Conservation (phyloP, 768 basidiomycete genomes). For the Podaxis sp. region DNA sequence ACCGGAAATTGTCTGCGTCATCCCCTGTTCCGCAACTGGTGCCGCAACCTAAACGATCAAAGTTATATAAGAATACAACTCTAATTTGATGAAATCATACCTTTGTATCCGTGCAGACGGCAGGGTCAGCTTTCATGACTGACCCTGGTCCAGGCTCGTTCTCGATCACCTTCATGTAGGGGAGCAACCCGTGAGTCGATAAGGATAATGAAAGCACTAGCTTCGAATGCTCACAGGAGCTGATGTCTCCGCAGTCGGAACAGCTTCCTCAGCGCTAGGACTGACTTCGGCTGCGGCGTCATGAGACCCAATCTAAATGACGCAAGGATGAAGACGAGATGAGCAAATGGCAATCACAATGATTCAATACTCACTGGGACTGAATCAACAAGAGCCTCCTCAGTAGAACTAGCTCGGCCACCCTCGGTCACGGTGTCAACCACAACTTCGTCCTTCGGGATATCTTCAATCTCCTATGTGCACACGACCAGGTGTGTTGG, state of each 20-base stretch:
- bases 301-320: not conserved
- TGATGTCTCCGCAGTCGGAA: not conserved
- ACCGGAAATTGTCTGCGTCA: conserved; percentile 1
- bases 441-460: conserved; percentile 6
- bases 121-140: not conserved
- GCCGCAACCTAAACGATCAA: conserved; percentile 1
- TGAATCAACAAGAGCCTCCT: not conserved
- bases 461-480: not conserved
- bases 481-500: not conserved
- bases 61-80: not conserved
- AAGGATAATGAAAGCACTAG: not conserved
- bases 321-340: conserved; percentile 3
- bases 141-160: conserved; percentile 7
- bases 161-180: not conserved
- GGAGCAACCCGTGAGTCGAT: not conserved
- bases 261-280: conserved; percentile 6
- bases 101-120: not conserved
- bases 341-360: conserved; percentile 4
- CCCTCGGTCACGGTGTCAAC: not conserved
- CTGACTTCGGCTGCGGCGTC: not conserved
- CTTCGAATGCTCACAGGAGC: not conserved
- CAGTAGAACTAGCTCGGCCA: not conserved
- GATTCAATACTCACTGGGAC: not conserved
- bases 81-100: conserved; percentile 1
- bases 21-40: not conserved